Base-by-base conservation (phyloP, 495 filamentous ascomycete species). In the Lentithecium fluviatile region DNA sequence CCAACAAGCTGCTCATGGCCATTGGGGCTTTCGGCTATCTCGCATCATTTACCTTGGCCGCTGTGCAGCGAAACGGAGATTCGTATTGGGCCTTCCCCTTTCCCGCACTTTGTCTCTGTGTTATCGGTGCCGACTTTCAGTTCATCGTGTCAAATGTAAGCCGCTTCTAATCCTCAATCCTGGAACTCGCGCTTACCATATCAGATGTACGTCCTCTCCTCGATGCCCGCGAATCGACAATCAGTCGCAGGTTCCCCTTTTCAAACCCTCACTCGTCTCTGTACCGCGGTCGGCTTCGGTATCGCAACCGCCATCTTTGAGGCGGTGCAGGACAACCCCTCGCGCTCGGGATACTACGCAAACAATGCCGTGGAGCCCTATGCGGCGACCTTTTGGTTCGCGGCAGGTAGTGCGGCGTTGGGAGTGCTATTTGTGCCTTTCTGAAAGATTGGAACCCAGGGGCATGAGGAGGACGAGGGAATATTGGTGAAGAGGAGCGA, bases 61-160 rank as follows among this genome's bases (percentile, higher is more conserved):
- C 73, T 0, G 57, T 73, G 8, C 65, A 74, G 40, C 26, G 68
- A 19, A 15, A 66, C 11, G 61, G 65, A 25, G 60, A 64, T 48
- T 69, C 67, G 4, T 76, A 75, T 51, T 76, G 74, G 74, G 62
- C 71, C 6, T 70, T 76, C 49, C 66, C 47, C 8, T 76, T 76
- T 47, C 74, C 74, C 11, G 66, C 62, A 7, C 60, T 74, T 34
- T 57, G 62, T 10, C 52, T 76, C n/a, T 66, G 57, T 25, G 73
- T 75, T 19, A 48, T 74, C 37, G 74, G 73, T 2, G 74, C 74
- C 19, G 74, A 76, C 53, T 63, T 75, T 10, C 80, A 84, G 58
- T 85, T 85, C 70, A 84, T 83, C 49, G 82, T 85, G 32, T 78
- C 78, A 8, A 85, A 85, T 66, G 80, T 83, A 48, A 70, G 78